Evolutionary conservation across 1,139 yeast species (phyloP).

Genomic region (Komagataea norvegica): DNA sequence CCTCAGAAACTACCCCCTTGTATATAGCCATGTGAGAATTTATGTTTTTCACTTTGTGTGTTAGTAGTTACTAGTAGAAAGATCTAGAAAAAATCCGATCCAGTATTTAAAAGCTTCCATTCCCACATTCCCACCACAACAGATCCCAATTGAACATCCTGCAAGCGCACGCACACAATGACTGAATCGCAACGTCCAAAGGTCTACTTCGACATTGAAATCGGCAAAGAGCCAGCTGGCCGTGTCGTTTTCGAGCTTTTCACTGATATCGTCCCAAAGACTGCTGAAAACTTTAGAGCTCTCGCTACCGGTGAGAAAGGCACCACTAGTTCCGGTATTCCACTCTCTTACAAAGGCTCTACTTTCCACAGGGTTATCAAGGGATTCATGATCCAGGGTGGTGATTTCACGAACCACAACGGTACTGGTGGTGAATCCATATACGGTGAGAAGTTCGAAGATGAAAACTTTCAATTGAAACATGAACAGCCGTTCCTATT

Average conservation of each 20-base stretch:
- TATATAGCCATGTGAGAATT: not conserved
- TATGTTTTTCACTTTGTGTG: too few relatives aligned
- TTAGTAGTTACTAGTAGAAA: not conserved
- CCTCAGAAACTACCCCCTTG: not conserved
- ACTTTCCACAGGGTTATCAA: constrained; percentile 90
- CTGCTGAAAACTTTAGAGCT: constrained; percentile 89
- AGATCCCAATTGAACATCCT: too few relatives aligned
- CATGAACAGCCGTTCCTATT: constrained; percentile 85
- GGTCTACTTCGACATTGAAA: constrained; percentile 72
- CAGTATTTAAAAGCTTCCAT: not conserved
- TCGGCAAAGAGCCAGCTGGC: constrained; percentile 62
- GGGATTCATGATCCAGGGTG: constrained; percentile 93
- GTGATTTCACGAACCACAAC: constrained; percentile 85
- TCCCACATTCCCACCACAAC: not conserved
- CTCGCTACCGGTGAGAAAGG: constrained; percentile 92
- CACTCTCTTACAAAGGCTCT: constrained; percentile 71
- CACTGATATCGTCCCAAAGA: constrained; percentile 81
- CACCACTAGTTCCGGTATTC: constrained; percentile 53
- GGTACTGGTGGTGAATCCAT: constrained; percentile 96
- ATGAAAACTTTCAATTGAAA: constrained; percentile 72
- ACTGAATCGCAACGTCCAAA: constrained; percentile 35
- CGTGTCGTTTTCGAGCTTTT: constrained; percentile 73
- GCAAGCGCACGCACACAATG: too few relatives aligned
- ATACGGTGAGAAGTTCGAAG: constrained; percentile 93
- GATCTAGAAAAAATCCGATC: constrained; percentile 5